Base-by-base conservation (phyloP, 1,284 basidiomycete species). In the Amylostereum areolatum region DNA sequence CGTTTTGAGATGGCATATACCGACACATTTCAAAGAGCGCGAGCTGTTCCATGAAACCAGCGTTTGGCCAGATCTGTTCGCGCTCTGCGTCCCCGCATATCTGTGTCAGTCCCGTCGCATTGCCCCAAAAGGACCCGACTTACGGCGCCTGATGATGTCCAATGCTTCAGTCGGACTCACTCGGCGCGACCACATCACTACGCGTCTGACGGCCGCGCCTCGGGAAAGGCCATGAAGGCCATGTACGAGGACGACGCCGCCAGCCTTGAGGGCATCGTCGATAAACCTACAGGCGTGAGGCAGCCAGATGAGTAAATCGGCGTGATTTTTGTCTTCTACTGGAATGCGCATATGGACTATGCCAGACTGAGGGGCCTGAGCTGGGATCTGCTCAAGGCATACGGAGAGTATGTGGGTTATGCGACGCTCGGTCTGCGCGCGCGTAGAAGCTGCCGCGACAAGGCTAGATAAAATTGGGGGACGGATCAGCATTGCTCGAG, bases 221-320 rank as follows among this genome's bases (percentile, higher is more conserved):
- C 92, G 78, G 51, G 87, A 90, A 46, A 92, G 74, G 37, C 92
- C 91, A 57, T 90, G 84, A 29, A 85, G 77, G 61, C 89, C 91
- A 63, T 94, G 90, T 11, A 95, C 90, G 42, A 95, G 76, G 51
- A 92, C 80, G 43, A 81, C 77, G 4, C 91, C 90, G 40, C 82
- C 82, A 11, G 69, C 64, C 32, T 69, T 66, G 44, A 92, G 65
- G 9, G 89, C 89, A 40, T 80, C 67, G 58, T 91, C 79, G 58
- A 95, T 92, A 65, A 92, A 94, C 44, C 73, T 80, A 62, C 88
- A 85, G 24, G 88, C 83, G 35, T 70, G 65, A n/a, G 87, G 85
- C 51, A 94, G 73, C 61, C 87, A 77, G 41, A 89, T 85, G 49
- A 92, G 73, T 47, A 94, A 78, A 62, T 92, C 84, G 55, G 85